These are phyloP conservation scores for Solanum virginianum DNA, from an alignment of 257 asterid species.

Conservation along the genomic window DNA sequence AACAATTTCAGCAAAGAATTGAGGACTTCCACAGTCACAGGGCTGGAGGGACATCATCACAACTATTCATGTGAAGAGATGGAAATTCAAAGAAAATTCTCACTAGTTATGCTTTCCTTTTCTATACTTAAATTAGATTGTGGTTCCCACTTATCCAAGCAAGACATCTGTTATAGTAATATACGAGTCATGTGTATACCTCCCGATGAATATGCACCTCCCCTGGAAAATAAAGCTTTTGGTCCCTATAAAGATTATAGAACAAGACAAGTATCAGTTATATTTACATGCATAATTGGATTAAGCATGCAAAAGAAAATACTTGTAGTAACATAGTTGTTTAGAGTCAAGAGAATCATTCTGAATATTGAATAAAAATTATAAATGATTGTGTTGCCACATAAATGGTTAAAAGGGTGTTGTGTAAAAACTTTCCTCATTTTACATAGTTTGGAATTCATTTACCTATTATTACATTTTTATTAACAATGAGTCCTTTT, in stretches of 20 bases:
- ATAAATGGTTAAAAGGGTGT: background rate
- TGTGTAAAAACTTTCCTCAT: background rate
- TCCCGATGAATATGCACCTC: slow-evolving; percentile 46
- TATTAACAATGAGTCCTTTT: background rate
- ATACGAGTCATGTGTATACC: slow-evolving; percentile 27
- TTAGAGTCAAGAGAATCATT: background rate
- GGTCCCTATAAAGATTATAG: slow-evolving; percentile 40
- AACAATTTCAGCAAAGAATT: background rate
- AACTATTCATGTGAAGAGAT: background rate
- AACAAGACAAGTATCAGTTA: background rate
- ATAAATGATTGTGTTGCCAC: background rate
- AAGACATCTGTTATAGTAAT: no score
- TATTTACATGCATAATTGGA: background rate
- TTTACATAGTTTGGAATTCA: background rate
- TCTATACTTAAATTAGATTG: background rate
- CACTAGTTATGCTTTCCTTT: background rate
- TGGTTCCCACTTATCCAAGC: background rate
- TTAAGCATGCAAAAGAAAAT: background rate
- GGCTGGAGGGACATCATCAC: background rate
- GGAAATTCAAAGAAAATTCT: background rate
- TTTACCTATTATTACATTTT: background rate
- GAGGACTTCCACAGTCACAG: background rate
- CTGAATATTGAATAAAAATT: background rate
- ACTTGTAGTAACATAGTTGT: background rate
- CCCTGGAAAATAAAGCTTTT: slow-evolving; percentile 60